A percentile compares a stretch with the other conserved stretches of the same genome.
These are phyloP conservation scores for Globisporangium abappressorium DNA, from an alignment of 352 stramenopile species.

Conservation along the genomic window DNA sequence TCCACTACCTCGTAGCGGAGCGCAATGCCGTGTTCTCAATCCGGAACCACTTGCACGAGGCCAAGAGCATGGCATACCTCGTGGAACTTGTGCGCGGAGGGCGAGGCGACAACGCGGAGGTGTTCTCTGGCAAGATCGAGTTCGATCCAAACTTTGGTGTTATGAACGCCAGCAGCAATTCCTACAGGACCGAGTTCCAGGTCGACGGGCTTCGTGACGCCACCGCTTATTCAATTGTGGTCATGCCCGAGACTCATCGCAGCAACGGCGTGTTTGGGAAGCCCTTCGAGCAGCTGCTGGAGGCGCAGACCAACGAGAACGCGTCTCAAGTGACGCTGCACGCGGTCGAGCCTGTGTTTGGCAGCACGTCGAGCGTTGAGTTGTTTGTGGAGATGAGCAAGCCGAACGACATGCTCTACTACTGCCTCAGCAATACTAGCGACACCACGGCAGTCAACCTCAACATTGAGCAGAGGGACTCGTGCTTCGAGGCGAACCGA, in stretches of 20 bases:
- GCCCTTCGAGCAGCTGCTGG: constrained; percentile 39
- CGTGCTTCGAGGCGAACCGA: constrained; percentile 29
- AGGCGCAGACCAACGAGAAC: constrained; percentile 62
- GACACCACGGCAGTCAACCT: neutral
- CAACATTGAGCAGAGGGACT: neutral
- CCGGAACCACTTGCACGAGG: constrained; percentile 30
- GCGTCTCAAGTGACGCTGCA: constrained; percentile 49
- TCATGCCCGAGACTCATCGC: constrained; percentile 60
- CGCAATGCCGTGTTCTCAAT: constrained; percentile 12
- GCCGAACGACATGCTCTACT: constrained; percentile 48
- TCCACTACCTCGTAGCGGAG: constrained; percentile 48
- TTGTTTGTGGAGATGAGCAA: constrained; percentile 57
- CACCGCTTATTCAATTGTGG: constrained; percentile 45
- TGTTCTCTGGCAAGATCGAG: constrained; percentile 12
- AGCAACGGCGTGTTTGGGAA: constrained; percentile 64
- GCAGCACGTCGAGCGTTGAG: constrained; percentile 38
- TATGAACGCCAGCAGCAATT: neutral
- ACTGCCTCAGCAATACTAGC: constrained; percentile 24
- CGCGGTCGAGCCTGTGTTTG: constrained; percentile 26
- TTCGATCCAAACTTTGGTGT: constrained; percentile 1
- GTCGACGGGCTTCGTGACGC: constrained; percentile 44
- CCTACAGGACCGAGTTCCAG: constrained; percentile 22
- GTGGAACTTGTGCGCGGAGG: constrained; percentile 18
- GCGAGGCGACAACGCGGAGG: constrained; percentile 11
- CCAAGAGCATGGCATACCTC: constrained; percentile 31